Base-by-base conservation (phyloP, 1,139 yeast species). In the Sugiyamaella xylanicola region DNA sequence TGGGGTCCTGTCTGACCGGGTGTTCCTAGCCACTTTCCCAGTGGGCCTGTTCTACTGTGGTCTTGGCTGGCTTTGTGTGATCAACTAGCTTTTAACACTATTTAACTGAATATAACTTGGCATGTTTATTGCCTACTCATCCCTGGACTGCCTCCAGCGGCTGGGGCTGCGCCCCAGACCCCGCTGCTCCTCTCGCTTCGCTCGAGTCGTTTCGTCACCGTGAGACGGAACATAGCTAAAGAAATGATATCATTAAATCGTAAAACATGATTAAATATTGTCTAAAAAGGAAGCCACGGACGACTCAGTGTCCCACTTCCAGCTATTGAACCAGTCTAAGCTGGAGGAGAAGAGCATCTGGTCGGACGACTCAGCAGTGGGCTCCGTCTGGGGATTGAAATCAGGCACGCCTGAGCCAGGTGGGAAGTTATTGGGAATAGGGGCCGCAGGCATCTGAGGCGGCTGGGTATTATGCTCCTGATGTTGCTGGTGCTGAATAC, bases 31-130 rank as follows among this genome's bases (percentile, higher is more conserved):
- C 15, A 78, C 86, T 11, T 88, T 86, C 65, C 96, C 96, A 0
- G 85, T 89, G n/a, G 86, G 83, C 1, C 76, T 89, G 58, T 84
- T 87, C 68, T 89, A 85, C 68, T 80, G 85, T 1, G 80, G 86
- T 2, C 76, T 88, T 56, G 84, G 91, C 27, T 88, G 95, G 95
- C 74, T 88, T 49, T 85, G 86, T 60, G 86, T 88, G 16, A 84
- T 87, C 53, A 83, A 89, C 21, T 86, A 72, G 66, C 13, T 44
- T 4, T 17, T 22, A 45, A 15, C 7, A 39, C 16, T 15, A 5
- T 5, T 15, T 4, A 4, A 15, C 4, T 32, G 13, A 9, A 3
- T 15, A 39, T 39, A 20, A 4, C 8, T 15, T 15, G 13, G 21
- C n/a, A n/a, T n/a, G n/a, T n/a, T n/a, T n/a, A n/a, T n/a, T n/a